Evolutionary conservation across 2,329 filamentous ascomycete genomes (phyloP), one percentile per base, ranked within the genome.

Genomic region (Colletotrichum lupini): DNA sequence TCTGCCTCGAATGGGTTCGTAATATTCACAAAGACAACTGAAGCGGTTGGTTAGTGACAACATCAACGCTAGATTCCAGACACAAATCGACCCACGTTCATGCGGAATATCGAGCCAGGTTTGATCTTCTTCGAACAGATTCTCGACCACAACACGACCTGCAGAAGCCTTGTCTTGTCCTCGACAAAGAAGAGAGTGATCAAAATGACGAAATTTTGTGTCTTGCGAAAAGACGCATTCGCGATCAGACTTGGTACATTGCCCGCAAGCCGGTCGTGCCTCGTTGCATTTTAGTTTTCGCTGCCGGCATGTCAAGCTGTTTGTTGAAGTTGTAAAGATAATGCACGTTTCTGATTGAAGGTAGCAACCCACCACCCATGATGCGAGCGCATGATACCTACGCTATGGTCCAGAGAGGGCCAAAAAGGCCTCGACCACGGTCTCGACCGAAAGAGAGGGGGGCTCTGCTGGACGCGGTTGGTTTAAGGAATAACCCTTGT

Each of bases 281-380:
- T 80, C 77, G 46, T 80, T 76, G 5, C 78, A 80, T 46, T 79
- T 80, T 3, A 80, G 2, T 19, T 79, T 80, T 9, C 78, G 74
- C 64, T 62, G 66, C 7, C 66, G 66, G 53, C 57, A 68, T 37
- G 30, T 68, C 24, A 30, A 14, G 57, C 0, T 80, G 19, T 16
- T 7, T 52, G 42, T 35, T 6, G 9, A 42, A 42, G 14, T 42
- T 42, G 37, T 42, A 11, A 30, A 28, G 22, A 8, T 19, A 42
- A 37, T 35, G 30, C 14, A 0, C 5, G 7, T 56, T 56, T 19
- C 8, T 24, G 14, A 19, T 19, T 56, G 37, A 42, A 8, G 37
- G 12, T 19, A 42, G 37, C 16, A 42, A 30, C 53, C 28, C 12
- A 62, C 66, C 66, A 68, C 4, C 67, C 67, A 57, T 68, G 67